A percentile compares a stretch with the other conserved stretches of the same genome.
Evolutionary conservation across 768 basidiomycete genomes (phyloP).

Genomic region (Serendipita sp.): DNA sequence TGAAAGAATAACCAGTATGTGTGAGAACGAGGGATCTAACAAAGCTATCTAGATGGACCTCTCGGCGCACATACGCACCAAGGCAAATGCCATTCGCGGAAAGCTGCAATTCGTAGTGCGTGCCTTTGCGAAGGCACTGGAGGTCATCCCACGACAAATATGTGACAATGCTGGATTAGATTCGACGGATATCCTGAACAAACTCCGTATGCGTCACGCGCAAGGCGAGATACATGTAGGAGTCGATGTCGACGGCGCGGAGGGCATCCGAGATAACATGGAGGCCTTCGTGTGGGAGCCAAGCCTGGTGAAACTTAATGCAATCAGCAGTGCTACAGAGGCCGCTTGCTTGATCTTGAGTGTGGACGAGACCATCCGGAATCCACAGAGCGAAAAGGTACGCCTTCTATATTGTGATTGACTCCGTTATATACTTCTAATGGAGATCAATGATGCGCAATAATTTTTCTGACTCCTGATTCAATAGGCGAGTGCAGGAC

Average conservation of each 20-base stretch:
- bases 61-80: slow-evolving; percentile 81
- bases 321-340: slow-evolving; percentile 87
- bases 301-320: slow-evolving; percentile 85
- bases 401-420: slow-evolving; percentile 17
- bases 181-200: slow-evolving; percentile 93
- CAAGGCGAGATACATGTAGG: slow-evolving; percentile 75
- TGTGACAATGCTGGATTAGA: slow-evolving; percentile 97
- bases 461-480: not conserved
- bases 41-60: slow-evolving; percentile 65
- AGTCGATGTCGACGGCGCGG: slow-evolving; percentile 80
- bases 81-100: slow-evolving; percentile 85
- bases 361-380: slow-evolving; percentile 93
- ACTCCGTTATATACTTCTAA: slow-evolving; percentile 9
- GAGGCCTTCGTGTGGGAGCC: slow-evolving; percentile 99
- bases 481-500: slow-evolving; percentile 59
- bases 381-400: slow-evolving; percentile 87
- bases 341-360: slow-evolving; percentile 91
- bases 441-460: not conserved
- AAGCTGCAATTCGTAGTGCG: slow-evolving; percentile 87
- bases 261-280: slow-evolving; percentile 90
- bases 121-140: slow-evolving; percentile 94
- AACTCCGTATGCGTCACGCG: slow-evolving; percentile 91
- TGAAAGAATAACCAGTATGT: slow-evolving; percentile 8
- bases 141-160: slow-evolving; percentile 95
- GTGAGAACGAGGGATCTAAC: not conserved